Evolutionary conservation across 768 basidiomycete genomes (phyloP).

Genomic region (Boletus vermiculosoides): DNA sequence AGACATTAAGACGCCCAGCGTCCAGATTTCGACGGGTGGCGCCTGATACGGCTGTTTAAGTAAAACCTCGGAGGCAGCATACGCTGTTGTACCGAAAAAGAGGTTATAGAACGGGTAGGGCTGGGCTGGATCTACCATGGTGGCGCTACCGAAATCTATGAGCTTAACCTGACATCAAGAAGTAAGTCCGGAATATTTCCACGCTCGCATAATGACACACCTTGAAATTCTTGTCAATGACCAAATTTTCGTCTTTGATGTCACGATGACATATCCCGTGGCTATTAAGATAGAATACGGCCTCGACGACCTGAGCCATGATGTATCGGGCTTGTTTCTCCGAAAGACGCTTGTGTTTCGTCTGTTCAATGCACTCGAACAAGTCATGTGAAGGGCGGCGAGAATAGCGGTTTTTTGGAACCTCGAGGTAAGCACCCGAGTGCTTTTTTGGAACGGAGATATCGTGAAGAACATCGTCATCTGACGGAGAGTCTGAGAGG

Average conservation of each 20-base stretch:
- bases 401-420: constrained; percentile 45
- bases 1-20: constrained; percentile 90
- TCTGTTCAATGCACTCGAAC: constrained; percentile 94
- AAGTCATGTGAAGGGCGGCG: constrained; percentile 86
- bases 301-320: constrained; percentile 85
- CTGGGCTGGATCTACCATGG: constrained; percentile 60
- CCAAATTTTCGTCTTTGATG: constrained; percentile 95
- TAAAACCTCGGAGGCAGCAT: constrained; percentile 93
- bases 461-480: constrained; percentile 7
- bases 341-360: constrained; percentile 71
- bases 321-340: constrained; percentile 80
- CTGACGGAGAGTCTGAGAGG: constrained; percentile 12
- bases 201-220: constrained; percentile 35
- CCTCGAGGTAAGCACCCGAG: constrained; percentile 8
- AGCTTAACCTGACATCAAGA: constrained; percentile 68
- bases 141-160: constrained; percentile 94
- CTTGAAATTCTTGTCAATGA: constrained; percentile 72
- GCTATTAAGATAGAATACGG: constrained; percentile 74
- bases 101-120: constrained; percentile 67
- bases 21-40: constrained; percentile 95
- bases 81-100: constrained; percentile 94
- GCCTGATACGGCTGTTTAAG: constrained; percentile 87
- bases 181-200: constrained; percentile 10
- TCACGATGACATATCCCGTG: constrained; percentile 92
- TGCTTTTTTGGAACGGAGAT: constrained; percentile 13